These are phyloP conservation scores for Microdochium paspali DNA, from an alignment of 2,329 filamentous ascomycete species.

Conservation along the genomic window DNA sequence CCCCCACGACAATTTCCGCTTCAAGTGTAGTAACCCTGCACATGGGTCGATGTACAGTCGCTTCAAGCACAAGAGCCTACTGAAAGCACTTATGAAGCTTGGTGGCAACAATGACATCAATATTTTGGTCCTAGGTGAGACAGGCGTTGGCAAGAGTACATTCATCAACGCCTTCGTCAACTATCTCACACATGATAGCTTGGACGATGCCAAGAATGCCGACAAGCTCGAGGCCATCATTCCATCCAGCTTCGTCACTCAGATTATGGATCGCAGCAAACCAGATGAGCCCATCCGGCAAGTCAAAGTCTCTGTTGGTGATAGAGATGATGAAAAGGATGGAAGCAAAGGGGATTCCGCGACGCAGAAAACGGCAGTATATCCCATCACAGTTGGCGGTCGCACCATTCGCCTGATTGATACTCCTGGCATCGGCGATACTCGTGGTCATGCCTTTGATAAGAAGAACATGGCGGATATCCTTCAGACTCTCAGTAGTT, in stretches of 20 bases:
- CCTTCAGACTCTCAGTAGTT: constrained; percentile 19
- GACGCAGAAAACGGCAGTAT: constrained; percentile 23
- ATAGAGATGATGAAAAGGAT: constrained; percentile 19
- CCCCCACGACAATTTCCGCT: neutral
- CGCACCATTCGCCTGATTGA: constrained; percentile 26
- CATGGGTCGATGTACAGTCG: constrained; percentile 4
- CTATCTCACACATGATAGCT: constrained; percentile 25
- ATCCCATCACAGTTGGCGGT: constrained; percentile 18
- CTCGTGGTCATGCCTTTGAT: constrained; percentile 24
- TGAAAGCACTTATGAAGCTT: constrained; percentile 6
- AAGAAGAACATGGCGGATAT: constrained; percentile 29
- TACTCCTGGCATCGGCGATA: constrained; percentile 32
- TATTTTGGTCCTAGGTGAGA: constrained; percentile 35
- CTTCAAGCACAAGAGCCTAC: neutral
- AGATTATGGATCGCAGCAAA: constrained; percentile 15
- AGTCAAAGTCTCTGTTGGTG: constrained; percentile 18
- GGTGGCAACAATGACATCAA: constrained; percentile 22
- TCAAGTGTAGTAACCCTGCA: neutral
- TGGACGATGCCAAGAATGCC: constrained; percentile 26
- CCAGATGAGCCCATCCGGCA: constrained; percentile 14
- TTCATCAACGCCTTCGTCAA: constrained; percentile 39
- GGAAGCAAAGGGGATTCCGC: constrained; percentile 22
- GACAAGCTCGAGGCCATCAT: constrained; percentile 23
- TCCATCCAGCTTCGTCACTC: constrained; percentile 27
- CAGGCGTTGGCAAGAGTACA: constrained; percentile 37